Evolutionary conservation across 2,329 filamentous ascomycete species (phyloP), one percentile per base, ranked within the genome.

Genomic region (Diaporthe sp.): DNA sequence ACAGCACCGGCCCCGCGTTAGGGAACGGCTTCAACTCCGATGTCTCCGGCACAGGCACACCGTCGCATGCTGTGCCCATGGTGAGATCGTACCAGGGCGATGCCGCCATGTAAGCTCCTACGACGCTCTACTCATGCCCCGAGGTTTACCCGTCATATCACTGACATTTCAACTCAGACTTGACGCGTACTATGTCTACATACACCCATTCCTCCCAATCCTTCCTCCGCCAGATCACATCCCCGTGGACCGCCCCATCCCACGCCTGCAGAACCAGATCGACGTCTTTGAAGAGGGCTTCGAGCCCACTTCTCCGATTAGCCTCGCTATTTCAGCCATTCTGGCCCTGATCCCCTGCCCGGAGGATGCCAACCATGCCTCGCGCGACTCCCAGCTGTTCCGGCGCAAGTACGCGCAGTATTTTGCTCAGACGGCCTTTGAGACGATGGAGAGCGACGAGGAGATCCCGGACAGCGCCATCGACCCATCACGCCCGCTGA

Each of bases 131-230:
- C 25, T 55, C 42, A 12, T 27, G 55, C 58, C 12, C 22, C 27
- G 1, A 30, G 30, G 22, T 30, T 76, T 71, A 30, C 6, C 17
- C 17, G 25, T 32, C 25, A 59, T 25, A 10, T 22, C 2, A 56
- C 70, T 76, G n/a, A 72, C 47, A 39, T 2, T 7, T 32, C 13
- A 66, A 51, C 9, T 7, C 25, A 81, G 79, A 61, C 80, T 88
- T 27, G 84, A 87, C 73, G 87, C 86, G 5, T 89, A 89, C 77
- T 89, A 89, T 75, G 83, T 86, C 72, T 89, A 85, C 82, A 86
- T 88, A 72, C 87, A 89, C 74, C 84, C 86, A 0, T 88, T 84
- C 73, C 85, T 88, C 25, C 87, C 87, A 4, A 86, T 88, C 47
- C 78, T 89, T 3, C 87, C 87, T 17, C 81, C 87, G 3, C 86